These are phyloP conservation scores for Neurospora sp. DNA, from an alignment of 495 filamentous ascomycete species.

Conservation along the genomic window DNA sequence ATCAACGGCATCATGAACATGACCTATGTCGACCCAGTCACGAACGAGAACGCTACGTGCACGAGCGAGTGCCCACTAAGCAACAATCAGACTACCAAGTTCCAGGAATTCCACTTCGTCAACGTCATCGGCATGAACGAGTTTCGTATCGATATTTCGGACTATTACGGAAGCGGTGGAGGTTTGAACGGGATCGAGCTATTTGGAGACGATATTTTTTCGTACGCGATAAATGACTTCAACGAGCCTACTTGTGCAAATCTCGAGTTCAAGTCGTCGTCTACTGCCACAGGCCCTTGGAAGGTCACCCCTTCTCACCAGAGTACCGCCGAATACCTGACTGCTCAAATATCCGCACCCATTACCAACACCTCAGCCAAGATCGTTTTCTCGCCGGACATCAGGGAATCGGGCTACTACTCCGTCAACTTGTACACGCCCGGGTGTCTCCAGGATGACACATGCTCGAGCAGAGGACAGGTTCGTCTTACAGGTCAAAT, in stretches of 20 bases:
- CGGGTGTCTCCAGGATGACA: slow-evolving; percentile 72
- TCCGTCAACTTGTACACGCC: slow-evolving; percentile 82
- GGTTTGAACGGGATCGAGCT: slow-evolving; percentile 84
- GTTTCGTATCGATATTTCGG: slow-evolving; percentile 78
- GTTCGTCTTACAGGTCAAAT: slow-evolving; percentile 71
- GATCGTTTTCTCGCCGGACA: slow-evolving; percentile 73
- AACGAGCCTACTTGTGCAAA: slow-evolving; percentile 80
- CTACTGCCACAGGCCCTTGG: slow-evolving; percentile 69
- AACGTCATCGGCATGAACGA: slow-evolving; percentile 79
- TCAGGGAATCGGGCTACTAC: slow-evolving; percentile 85
- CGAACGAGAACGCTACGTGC: slow-evolving; percentile 55
- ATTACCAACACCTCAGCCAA: slow-evolving; percentile 47
- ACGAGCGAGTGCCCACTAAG: slow-evolving; percentile 74
- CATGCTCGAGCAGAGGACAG: slow-evolving; percentile 63
- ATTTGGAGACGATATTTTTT: slow-evolving; percentile 76
- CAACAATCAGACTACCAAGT: slow-evolving; percentile 47
- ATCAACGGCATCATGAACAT: slow-evolving; percentile 94
- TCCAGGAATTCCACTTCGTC: slow-evolving; percentile 86
- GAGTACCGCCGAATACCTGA: slow-evolving; percentile 68
- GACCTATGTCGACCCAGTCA: slow-evolving; percentile 70
- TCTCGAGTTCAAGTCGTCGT: slow-evolving; percentile 50
- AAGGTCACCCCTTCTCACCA: slow-evolving; percentile 44
- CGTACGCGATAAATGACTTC: slow-evolving; percentile 76
- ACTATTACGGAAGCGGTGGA: slow-evolving; percentile 77
- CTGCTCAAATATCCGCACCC: slow-evolving; percentile 46